Conservation (phyloP, 352 stramenopile species). For the Pythium folliculosum region DNA sequence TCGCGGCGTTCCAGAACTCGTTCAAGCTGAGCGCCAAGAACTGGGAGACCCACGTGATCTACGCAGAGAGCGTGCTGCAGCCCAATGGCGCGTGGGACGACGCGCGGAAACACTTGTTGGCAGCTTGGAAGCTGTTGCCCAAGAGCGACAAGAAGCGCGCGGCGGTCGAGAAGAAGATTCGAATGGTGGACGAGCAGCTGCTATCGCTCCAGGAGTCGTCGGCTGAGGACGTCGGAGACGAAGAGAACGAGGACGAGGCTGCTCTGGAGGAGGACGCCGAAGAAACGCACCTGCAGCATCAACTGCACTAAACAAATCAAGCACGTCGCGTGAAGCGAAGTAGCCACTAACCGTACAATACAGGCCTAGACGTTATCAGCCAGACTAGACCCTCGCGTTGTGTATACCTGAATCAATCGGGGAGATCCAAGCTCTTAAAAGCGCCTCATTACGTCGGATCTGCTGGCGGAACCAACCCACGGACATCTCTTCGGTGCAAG, state of each 20-base stretch:
- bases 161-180: conserved; percentile 62
- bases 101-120: conserved; percentile 70
- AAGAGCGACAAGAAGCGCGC: conserved; percentile 56
- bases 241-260: neutral
- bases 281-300: neutral
- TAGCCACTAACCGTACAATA: neutral
- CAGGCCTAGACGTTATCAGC: neutral
- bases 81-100: conserved; percentile 76
- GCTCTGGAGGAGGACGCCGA: neutral
- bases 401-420: too few relatives aligned
- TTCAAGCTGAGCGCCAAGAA: conserved; percentile 82
- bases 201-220: neutral
- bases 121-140: conserved; percentile 56
- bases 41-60: conserved; percentile 85
- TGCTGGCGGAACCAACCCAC: too few relatives aligned
- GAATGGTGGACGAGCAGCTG: conserved; percentile 40
- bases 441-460: too few relatives aligned
- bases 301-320: conserved; percentile 6
- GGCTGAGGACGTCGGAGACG: neutral
- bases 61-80: conserved; percentile 71
- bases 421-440: too few relatives aligned
- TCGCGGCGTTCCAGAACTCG: conserved; percentile 78
- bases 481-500: too few relatives aligned
- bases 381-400: too few relatives aligned
- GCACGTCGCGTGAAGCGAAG: neutral